These are phyloP conservation scores for Entomortierella parvispora DNA, from an alignment of 192 early-diverging fungal genomes.

Conservation along the genomic window DNA sequence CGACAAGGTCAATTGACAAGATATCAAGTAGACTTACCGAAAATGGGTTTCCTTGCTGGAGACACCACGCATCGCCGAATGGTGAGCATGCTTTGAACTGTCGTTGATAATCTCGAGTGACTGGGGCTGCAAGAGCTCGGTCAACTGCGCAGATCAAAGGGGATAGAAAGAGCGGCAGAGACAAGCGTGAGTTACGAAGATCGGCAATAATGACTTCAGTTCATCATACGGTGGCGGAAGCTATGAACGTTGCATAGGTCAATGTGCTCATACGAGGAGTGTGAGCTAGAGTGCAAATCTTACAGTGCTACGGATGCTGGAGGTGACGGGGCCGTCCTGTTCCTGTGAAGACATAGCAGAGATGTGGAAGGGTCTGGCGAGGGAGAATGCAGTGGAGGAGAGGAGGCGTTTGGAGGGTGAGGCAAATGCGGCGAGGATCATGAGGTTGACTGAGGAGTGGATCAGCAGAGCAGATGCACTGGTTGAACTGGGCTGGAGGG, in stretches of 20 bases:
- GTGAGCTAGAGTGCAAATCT: neutral
- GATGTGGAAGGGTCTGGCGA: constrained; percentile 12
- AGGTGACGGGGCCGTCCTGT: constrained; percentile 41
- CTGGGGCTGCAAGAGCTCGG: constrained; percentile 62
- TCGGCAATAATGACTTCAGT: no score
- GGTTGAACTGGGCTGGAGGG: no score
- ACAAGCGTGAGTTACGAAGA: no score
- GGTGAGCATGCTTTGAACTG: constrained; percentile 80
- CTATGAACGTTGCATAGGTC: no score
- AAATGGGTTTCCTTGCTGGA: constrained; percentile 87
- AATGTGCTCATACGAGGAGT: constrained; percentile 21
- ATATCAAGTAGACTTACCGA: constrained; percentile 49
- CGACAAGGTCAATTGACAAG: neutral
- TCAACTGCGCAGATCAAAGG: neutral
- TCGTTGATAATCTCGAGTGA: constrained; percentile 82
- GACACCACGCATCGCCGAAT: constrained; percentile 88
- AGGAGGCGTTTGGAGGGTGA: constrained; percentile 15
- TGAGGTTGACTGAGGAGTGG: no score
- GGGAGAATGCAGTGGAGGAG: constrained; percentile 7
- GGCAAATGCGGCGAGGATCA: constrained; percentile 3
- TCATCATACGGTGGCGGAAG: no score
- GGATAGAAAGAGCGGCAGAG: constrained; percentile 13
- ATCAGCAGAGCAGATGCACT: no score
- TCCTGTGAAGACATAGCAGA: constrained; percentile 42
- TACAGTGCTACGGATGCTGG: constrained; percentile 48